Base-by-base conservation (phyloP, 1,284 basidiomycete genomes). In the Cryptococcus sp. region DNA sequence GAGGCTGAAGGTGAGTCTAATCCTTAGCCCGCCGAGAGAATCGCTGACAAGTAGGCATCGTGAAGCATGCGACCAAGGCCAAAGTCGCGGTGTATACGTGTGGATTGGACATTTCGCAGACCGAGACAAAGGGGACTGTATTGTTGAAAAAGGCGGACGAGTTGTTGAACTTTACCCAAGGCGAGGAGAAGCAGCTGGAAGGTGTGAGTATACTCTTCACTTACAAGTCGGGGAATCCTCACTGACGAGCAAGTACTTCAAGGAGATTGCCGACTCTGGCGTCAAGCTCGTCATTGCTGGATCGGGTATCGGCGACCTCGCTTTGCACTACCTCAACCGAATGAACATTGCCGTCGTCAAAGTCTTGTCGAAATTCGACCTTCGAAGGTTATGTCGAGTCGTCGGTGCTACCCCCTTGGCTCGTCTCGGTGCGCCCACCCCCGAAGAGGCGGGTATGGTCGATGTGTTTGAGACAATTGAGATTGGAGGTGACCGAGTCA, bases 91-190 rank as follows among this genome's bases (percentile, higher is more conserved):
- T 97, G 49, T 97, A 86, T 76, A 97, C 93, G 0, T 90, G 84
- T 56, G 87, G 87, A 2, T 79, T 97, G 52, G 94, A 97, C 71
- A 83, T 91, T 51, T 81, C 90, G 14, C 95, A 98, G 74, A 97
- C 95, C 21, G 95, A 99, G 76, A 99, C 95, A 21, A 99, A 99
- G 75, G 95, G 95, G 42, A 99, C 95, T 2, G 95, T 98, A 2
- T 79, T 99, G 41, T 80, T 99, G 63, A 91, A 94, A 73, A 97
- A 84, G 72, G 91, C 93, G 5, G 85, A 95, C 51, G 94, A 99
- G 72, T 87, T 98, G 80, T 80, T 95, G 56, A 91, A 94, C 76
- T 99, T 98, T 68, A 90, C 92, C 3, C 79, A 82, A 21, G 95
- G 92, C 31, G 95, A 99, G 74, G 95, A 98, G 74, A 83, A 90